phyloP scores from a whole-genome alignment of 805 yeast species.

The Saccharomycopsis sp. region DNA sequence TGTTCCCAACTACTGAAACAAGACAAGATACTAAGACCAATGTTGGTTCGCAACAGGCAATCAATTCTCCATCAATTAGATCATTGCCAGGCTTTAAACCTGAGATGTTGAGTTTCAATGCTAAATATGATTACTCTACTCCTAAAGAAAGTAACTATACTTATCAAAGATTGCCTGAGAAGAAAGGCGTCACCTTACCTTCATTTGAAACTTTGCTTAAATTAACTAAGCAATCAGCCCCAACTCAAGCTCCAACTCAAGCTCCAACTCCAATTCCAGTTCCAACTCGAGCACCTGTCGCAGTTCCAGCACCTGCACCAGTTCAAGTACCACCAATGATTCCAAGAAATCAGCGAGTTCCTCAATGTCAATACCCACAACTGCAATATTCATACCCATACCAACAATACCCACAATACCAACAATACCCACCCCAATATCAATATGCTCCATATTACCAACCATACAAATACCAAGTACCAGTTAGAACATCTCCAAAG shows the following conservation, averaged over 20 bases:
- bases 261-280: not conserved
- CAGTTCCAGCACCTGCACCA: not conserved
- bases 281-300: not conserved
- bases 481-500: no score
- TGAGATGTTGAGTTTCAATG: constrained; percentile 6
- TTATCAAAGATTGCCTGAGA: not conserved
- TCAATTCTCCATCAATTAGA: no score
- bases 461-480: no score
- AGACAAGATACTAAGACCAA: no score
- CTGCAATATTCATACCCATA: not conserved
- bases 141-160: not conserved
- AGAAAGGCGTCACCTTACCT: constrained; percentile 7
- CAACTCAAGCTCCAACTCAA: not conserved
- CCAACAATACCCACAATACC: not conserved
- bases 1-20: no score
- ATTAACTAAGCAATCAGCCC: not conserved
- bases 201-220: constrained; percentile 9
- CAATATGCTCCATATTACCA: no score
- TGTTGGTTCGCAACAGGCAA: no score
- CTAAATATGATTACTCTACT: not conserved
- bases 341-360: no score
- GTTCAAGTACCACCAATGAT: not conserved
- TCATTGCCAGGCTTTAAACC: constrained; percentile 8
- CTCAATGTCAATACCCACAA: not conserved
- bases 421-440: not conserved